Base-by-base conservation (phyloP, 345 rosid species). In the Iberis pinnata region DNA sequence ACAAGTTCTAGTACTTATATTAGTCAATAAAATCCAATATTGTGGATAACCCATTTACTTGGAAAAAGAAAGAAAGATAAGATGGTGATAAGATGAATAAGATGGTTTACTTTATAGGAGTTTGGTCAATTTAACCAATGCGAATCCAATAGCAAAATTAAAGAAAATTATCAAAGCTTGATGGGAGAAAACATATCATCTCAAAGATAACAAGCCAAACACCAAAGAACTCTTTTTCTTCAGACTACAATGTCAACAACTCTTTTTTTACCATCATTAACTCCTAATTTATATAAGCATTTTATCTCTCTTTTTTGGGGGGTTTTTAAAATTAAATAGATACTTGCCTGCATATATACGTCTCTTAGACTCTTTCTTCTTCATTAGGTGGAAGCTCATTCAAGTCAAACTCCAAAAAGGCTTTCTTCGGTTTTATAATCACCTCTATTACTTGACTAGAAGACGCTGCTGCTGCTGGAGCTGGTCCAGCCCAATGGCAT, bases 401-500 rank as follows among this genome's bases (percentile, higher is more conserved):
- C 61, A 67, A 67, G 67, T 67, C 71, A 60, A 67, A 59, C 13
- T 46, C 54, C 56, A 67, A 26, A 40, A 59, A 22, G 20, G 9
- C 17, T 48, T 56, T 67, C 40, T 57, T 54, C 52, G 50, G 11
- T 13, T 49, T 52, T 29, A 70, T 74, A 47, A 59, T 49, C 52
- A 24, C 44, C 49, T 63, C 68, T 38, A 53, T 37, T 12, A 41
- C 73, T 63, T 73, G 66, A 18, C 70, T 49, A 8, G 44, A 39
- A n/a, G 65, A 46, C 10, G 56, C 62, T 55, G 56, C 47, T 37
- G 43, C 69, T 5, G 50, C n/a, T n/a, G 60, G 27, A 32, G 25
- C 62, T 47, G 67, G 67, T 40, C 68, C 73, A 12, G 64, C 47
- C 79, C 77, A 73, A 9, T 75, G 80, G n/a, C 77, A 60, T 50